Conservation (phyloP, 2,329 filamentous ascomycete genomes). For the Cladophialophora exuberans region DNA sequence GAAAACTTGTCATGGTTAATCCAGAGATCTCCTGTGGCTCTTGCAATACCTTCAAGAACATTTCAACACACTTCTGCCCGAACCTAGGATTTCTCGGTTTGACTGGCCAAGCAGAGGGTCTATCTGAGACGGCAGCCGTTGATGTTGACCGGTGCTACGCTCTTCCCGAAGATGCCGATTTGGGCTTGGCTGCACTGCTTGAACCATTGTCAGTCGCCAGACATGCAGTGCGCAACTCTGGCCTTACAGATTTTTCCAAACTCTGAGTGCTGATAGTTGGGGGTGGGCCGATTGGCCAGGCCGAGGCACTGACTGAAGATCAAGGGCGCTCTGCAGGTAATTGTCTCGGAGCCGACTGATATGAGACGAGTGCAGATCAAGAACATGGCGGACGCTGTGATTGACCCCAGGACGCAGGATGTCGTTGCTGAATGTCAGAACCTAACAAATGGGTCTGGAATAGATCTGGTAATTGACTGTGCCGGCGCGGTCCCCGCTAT, state of each 20-base stretch:
- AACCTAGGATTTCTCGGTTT: no score
- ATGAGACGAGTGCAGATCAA: background rate
- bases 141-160: no score
- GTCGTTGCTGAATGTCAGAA: conserved; percentile 35
- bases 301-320: conserved; percentile 1
- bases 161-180: conserved; percentile 2
- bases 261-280: conserved; percentile 7
- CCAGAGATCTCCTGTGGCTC: no score
- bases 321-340: background rate
- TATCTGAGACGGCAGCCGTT: no score
- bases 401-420: conserved; percentile 5
- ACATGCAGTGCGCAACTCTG: conserved; percentile 1
- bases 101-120: no score
- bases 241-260: background rate
- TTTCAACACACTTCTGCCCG: no score
- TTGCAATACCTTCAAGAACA: no score
- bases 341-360: conserved; percentile 11
- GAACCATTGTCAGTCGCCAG: conserved; percentile 13
- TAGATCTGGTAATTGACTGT: conserved; percentile 40
- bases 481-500: conserved; percentile 37
- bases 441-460: conserved; percentile 35
- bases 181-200: conserved; percentile 6
- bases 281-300: conserved; percentile 15
- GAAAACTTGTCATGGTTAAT: no score
- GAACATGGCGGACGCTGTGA: background rate